Conservation (phyloP, 2,329 filamentous ascomycete genomes). For the Passalora sequoiae region DNA sequence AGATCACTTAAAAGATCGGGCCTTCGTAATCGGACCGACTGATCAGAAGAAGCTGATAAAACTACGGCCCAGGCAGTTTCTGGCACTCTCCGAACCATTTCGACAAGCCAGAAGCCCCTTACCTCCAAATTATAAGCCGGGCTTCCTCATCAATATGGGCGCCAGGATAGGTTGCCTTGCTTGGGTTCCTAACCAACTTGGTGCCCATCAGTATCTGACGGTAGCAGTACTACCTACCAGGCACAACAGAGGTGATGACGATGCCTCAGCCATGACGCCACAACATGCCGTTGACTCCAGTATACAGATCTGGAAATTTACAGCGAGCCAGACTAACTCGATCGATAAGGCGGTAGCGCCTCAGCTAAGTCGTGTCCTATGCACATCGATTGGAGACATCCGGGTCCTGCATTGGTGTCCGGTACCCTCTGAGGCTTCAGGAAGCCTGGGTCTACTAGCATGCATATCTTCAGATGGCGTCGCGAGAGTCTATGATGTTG, state of each 20-base stretch:
- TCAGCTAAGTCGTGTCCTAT: constrained; percentile 47
- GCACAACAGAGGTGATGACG: constrained; percentile 30
- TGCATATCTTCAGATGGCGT: constrained; percentile 55
- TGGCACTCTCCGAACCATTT: constrained; percentile 47
- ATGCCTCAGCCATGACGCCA: constrained; percentile 48
- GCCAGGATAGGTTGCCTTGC: constrained; percentile 48
- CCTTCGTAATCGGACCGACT: constrained; percentile 49
- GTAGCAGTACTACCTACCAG: constrained; percentile 36
- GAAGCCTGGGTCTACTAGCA: constrained; percentile 50
- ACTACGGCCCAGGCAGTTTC: constrained; percentile 38
- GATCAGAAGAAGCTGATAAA: constrained; percentile 41
- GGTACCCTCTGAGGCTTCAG: constrained; percentile 32
- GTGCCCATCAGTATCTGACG: constrained; percentile 53
- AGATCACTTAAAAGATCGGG: constrained; percentile 28
- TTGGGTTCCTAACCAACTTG: constrained; percentile 41
- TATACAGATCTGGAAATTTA: constrained; percentile 57
- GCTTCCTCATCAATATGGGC: constrained; percentile 55
- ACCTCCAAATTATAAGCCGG: constrained; percentile 16
- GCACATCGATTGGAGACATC: constrained; percentile 53
- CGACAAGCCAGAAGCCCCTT: constrained; percentile 25
- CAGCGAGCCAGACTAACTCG: constrained; percentile 34
- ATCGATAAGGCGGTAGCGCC: constrained; percentile 45
- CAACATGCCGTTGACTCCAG: constrained; percentile 45
- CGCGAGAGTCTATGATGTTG: constrained; percentile 52
- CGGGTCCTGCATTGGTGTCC: constrained; percentile 55